Evolutionary conservation across 129 eudicot species (phyloP), one percentile per base, ranked within the genome.

Genomic region (Artemisia argyi): DNA sequence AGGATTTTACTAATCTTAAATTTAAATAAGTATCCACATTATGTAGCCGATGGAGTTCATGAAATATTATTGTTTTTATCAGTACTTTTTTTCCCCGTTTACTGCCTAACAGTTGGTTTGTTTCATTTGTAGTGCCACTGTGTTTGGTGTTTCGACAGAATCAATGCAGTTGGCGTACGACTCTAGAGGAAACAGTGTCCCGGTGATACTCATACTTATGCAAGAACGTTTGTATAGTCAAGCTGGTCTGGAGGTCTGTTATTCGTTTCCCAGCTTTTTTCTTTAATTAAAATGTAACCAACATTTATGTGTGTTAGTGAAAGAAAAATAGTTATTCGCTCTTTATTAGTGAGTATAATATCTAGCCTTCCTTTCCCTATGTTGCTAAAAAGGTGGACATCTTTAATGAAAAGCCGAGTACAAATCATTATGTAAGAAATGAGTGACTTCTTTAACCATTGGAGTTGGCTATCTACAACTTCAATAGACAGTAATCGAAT

Each of bases 71-170:
- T 39, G 9, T 39, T 39, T 39, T 7, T 39, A 6, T 0, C 44
- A 5, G 44, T 39, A 7, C 44, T 7, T 9, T 7, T 39, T 35
- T 39, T 7, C 14, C 58, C 44, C 2, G 5, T 13, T 11, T 47
- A 24, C 26, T 50, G 39, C 42, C 61, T 69, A 26, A 66, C 22
- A 0, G 4, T 26, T 28, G 24, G 62, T 55, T 70, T 72, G 26
- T 73, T 76, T 61, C 39, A 71, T 82, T 18, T 84, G 77, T 61
- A 92, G 98, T 84, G 77, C 98, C 50, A 85, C 95, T 53, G 95
- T 92, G 52, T 92, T 92, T 87, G 98, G 98, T 63, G 98, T 92
- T 67, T 92, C 98, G 46, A 92, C 98, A 4, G 96, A 87, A 61
- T 92, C 98, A 69, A 92, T 92, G 98, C 96, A 89, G 79, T 77